These are phyloP conservation scores for Daldinia concentrica DNA, from an alignment of 495 filamentous ascomycete genomes.

Conservation along the genomic window DNA sequence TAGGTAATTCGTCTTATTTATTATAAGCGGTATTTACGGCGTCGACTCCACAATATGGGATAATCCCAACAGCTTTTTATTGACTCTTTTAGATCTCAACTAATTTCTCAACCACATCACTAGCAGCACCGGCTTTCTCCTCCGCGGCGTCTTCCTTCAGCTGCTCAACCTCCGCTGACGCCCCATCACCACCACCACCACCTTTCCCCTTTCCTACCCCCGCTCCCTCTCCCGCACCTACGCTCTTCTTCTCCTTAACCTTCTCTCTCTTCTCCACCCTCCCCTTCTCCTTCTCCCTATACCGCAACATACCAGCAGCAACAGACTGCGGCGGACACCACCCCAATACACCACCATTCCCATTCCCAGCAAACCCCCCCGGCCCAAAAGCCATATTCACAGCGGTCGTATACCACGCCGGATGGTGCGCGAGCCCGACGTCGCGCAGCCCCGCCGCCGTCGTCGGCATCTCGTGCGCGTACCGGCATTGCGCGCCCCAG, in stretches of 20 bases:
- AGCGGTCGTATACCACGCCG: constrained; percentile 47
- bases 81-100: constrained; percentile 19
- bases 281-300: constrained; percentile 10
- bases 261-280: constrained; percentile 11
- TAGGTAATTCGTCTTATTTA: background rate
- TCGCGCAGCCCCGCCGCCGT: constrained; percentile 47
- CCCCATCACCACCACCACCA: background rate
- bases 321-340: background rate
- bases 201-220: constrained; percentile 1
- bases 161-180: background rate
- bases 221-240: background rate
- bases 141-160: background rate
- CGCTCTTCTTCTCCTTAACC: constrained; percentile 8
- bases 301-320: too few species aligned
- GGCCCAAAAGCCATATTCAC: constrained; percentile 19
- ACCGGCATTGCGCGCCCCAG: constrained; percentile 53
- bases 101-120: constrained; percentile 20
- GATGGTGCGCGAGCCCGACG: constrained; percentile 50
- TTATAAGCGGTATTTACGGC: background rate
- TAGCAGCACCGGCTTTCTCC: background rate
- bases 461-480: constrained; percentile 55
- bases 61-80: background rate
- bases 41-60: background rate
- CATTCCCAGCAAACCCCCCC: background rate
- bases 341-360: too few species aligned